These are phyloP conservation scores for Ambrosia hybrid DNA, from an alignment of 140 eudicot species.

Conservation along the genomic window DNA sequence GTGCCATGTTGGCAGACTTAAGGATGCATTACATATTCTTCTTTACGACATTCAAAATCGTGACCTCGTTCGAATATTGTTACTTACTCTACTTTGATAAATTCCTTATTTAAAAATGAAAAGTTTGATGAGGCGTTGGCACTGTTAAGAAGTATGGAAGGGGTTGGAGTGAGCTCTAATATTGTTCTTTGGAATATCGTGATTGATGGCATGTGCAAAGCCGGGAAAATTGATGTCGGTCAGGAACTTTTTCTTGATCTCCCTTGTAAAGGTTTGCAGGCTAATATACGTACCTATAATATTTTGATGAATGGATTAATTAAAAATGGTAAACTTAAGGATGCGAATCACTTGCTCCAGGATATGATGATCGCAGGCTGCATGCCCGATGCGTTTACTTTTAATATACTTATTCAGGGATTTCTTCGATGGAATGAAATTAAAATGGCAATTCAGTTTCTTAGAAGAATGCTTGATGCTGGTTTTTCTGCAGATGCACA, in stretches of 20 bases:
- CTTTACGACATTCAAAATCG: conserved; percentile 18
- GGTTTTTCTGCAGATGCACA: conserved; percentile 39
- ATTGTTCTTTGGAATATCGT: conserved; percentile 34
- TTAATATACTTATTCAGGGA: conserved; percentile 38
- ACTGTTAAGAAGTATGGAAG: conserved; percentile 26
- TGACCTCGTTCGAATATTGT: conserved; percentile 28
- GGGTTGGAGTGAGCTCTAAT: conserved; percentile 27
- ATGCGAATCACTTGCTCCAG: conserved; percentile 32
- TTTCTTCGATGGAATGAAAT: conserved; percentile 27
- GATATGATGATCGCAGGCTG: conserved; percentile 37
- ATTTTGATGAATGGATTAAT: conserved; percentile 36
- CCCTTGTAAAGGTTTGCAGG: conserved; percentile 29
- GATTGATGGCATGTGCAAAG: conserved; percentile 41
- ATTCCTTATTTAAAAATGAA: conserved; percentile 28
- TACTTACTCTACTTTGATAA: conserved; percentile 35
- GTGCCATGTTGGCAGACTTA: conserved; percentile 32
- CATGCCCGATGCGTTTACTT: conserved; percentile 41
- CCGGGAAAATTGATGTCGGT: conserved; percentile 32
- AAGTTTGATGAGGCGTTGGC: conserved; percentile 25
- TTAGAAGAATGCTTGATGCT: conserved; percentile 35
- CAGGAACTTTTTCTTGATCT: conserved; percentile 24
- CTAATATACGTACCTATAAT: conserved; percentile 39
- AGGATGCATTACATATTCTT: conserved; percentile 14
- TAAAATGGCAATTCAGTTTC: conserved; percentile 29
- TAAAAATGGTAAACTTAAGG: conserved; percentile 28